Evolutionary conservation across 139 green algal species (phyloP), one percentile per base, ranked within the genome.

Genomic region (Spirogloea muscicola): DNA sequence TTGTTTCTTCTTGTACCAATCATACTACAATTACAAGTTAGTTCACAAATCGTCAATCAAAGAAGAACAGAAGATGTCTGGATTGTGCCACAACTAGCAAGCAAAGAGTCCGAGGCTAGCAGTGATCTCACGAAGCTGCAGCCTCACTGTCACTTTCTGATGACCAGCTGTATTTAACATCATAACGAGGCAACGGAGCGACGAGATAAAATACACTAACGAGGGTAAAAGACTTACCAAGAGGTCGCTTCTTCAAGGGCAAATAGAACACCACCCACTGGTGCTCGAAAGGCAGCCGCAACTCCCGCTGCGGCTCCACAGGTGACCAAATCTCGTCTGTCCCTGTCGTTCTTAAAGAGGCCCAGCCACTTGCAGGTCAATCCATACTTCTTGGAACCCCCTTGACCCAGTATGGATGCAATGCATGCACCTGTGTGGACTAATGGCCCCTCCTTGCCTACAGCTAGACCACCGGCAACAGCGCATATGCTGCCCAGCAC

Each of bases 361-460:
- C 72, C 80, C 59, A 93, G 86, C 74, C 74, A 87, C 37, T 70
- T 79, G n/a, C 58, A 76, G 5, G 21, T 52, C 21, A 84, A 60
- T 18, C 49, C 41, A 37, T 77, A 76, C 18, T 68, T 58, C 6
- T 7, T 29, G 0, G 78, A 79, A n/a, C 75, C 78, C 18, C 76
- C 68, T 39, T 83, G 76, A 10, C 74, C 74, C 5, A 82, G 49
- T 9, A 82, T 33, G 41, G 88, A 83, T 5, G 86, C 90, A n/a
- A 95, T 85, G 60, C 84, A 88, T 13, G 88, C 80, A 13, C 86
- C 86, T 7, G 86, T 91, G 73, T 95, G 90, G 27, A 95, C 87
- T 48, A 95, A 87, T 1, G 90, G 90, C 7, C 90, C 90, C 75
- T 95, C 90, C 82, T 94, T 94, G 37, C 90, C 90, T 3, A 95